Base-by-base conservation (phyloP, 176 grass and related monocot genomes). In the Avena insularis region DNA sequence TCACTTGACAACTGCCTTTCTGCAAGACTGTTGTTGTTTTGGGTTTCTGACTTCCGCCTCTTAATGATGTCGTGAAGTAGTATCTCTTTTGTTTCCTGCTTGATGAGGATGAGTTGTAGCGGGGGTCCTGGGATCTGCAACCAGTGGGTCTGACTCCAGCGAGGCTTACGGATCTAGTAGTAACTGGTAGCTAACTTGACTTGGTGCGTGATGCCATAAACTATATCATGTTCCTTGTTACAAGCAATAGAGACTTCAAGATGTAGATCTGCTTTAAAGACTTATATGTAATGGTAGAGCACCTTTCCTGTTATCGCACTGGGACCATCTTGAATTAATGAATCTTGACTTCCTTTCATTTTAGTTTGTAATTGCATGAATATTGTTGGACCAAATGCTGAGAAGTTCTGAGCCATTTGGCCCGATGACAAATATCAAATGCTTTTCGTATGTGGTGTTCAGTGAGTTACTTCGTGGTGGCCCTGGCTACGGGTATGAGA, bases 121-220 rank as follows among this genome's bases (percentile, higher is more conserved):
- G 38, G 49, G 49, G 17, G 6, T 38, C 68, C 53, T 23, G 59
- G 14, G 33, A 69, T 69, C 75, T 65, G 25, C 12, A 65, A 65
- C 31, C 40, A 6, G 40, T 43, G 40, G 40, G 40, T 43, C 5
- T 43, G 6, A 63, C 78, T 81, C 90, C 78, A 85, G 78, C 64
- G 27, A 33, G 63, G 86, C 63, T 71, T 85, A 88, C 46, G 53
- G 78, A 82, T 91, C 78, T 88, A 91, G 90, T 88, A 33, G 90
- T 82, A 78, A 91, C 77, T 82, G 78, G 80, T 82, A 86, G 90
- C 86, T 91, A 85, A 91, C 78, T 38, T 86, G 83, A 82, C 71
- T 49, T 10, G 12, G 45, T 6, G 48, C 81, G 79, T 87, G 81
- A 80, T 72, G 54, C 90, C 14, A 43, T 61, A 67, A 45, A 46